Percentiles rank a stretch among this genome's conserved stretches.
Evolutionary conservation across 768 basidiomycete genomes (phyloP).

Genomic region (Rhizopogon vesiculosus): DNA sequence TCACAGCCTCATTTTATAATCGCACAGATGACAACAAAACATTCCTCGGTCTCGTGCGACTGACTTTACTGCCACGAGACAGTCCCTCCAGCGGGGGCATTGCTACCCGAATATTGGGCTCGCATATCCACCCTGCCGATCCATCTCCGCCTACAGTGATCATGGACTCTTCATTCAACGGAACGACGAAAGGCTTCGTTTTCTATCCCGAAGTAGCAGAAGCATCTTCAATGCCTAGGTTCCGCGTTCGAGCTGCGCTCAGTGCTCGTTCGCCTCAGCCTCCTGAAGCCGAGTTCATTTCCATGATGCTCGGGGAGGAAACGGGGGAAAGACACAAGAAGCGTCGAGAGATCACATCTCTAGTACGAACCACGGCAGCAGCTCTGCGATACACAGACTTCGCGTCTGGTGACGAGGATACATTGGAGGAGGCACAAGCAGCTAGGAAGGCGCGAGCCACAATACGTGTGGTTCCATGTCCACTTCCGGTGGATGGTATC

Average conservation of each 20-base stretch:
- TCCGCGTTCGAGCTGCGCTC: not conserved
- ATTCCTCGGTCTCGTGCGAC: conserved; percentile 1
- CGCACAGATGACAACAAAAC: conserved; percentile 1
- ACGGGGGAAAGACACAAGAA: not conserved
- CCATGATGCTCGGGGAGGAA: not conserved
- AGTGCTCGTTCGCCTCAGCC: not conserved
- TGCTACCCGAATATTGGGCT: not conserved
- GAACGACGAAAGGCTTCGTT: not conserved
- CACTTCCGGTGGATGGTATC: conserved; percentile 1
- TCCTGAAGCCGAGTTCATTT: conserved; percentile 1
- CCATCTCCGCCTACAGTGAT: not conserved
- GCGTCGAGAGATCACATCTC: not conserved
- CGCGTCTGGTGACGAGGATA: conserved; percentile 1
- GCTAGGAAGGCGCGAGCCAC: not conserved
- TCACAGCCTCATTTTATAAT: not conserved
- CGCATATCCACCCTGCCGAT: not conserved
- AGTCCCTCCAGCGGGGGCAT: not conserved
- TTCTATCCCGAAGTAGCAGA: conserved; percentile 1
- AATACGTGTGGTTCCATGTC: not conserved
- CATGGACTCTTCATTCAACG: not conserved
- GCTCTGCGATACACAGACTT: conserved; percentile 1
- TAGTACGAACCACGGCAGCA: not conserved
- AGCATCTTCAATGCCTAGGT: not conserved
- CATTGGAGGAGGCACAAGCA: not conserved
- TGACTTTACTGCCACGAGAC: not conserved